Base-by-base conservation (phyloP, 2,329 filamentous ascomycete species). In the Curvularia verruculosa region DNA sequence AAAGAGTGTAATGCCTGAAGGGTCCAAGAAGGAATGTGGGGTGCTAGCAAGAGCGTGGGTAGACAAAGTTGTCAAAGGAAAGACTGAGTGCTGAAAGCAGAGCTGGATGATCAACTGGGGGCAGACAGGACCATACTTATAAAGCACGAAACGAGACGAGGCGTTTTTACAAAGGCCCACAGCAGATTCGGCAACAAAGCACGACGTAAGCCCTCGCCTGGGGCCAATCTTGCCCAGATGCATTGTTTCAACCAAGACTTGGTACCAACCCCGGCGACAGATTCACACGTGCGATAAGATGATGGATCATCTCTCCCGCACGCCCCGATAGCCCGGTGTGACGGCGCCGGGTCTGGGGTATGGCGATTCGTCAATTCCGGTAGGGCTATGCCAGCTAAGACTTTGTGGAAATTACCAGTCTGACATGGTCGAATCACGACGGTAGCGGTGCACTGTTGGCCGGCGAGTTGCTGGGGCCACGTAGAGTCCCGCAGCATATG, bases 201-300 rank as follows among this genome's bases (percentile, higher is more conserved):
- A 64, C 49, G 59, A 54, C 58, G 43, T 58, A 19, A 46, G 41
- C 55, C 36, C 29, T 51, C 43, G 43, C 49, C 51, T 46, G 58
- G 59, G 15, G 34, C 49, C 53, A 43, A 51, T n/a, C 31, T 23
- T 52, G 46, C 46, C 34, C 34, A 39, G 46, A 23, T 18, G 47
- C 48, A 31, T 28, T 39, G 61, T 64, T 60, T 65, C 63, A 64
- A 44, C 54, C 49, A 58, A 56, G 60, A 54, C 55, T 46, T 18
- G 31, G 36, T 52, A 50, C 61, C 56, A 55, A 58, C 49, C 49
- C 51, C 48, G 56, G 49, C n/a, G n/a, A 36, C 47, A 52, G 50
- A 56, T 48, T 48, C 52, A 64, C 61, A 65, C 61, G 63, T 65
- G 59, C 51, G 61, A 55, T 59, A 60, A 57, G 59, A 54, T 52